These are phyloP conservation scores for Naganishia albida DNA, from an alignment of 1,284 basidiomycete species.

Conservation along the genomic window DNA sequence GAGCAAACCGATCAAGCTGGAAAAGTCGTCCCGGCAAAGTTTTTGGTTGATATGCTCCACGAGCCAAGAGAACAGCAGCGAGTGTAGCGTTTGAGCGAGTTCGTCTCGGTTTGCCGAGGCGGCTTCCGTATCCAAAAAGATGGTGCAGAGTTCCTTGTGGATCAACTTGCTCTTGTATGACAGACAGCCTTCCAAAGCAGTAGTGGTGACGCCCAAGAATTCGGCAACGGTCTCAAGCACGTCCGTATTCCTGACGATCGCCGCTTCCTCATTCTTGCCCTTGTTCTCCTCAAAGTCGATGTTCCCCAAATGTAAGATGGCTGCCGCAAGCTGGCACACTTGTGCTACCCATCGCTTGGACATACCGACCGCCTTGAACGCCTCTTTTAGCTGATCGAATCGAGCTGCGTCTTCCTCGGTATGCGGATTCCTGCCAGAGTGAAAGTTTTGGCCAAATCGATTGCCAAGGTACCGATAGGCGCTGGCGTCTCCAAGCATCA, in stretches of 20 bases:
- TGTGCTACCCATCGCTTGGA: constrained; percentile 91
- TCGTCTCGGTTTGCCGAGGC: constrained; percentile 91
- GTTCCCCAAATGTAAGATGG: constrained; percentile 94
- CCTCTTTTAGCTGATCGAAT: constrained; percentile 89
- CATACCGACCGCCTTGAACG: constrained; percentile 87
- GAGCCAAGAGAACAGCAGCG: constrained; percentile 92
- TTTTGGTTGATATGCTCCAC: constrained; percentile 95
- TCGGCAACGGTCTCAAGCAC: constrained; percentile 79
- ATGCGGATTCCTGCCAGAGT: constrained; percentile 56
- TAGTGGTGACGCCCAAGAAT: constrained; percentile 79
- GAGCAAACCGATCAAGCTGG: constrained; percentile 90
- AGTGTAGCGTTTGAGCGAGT: constrained; percentile 88
- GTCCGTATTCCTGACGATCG: constrained; percentile 79
- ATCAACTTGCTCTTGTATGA: constrained; percentile 91
- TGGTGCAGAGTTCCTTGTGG: constrained; percentile 91
- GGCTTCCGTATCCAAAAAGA: constrained; percentile 91
- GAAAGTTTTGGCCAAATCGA: constrained; percentile 48
- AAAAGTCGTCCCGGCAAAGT: constrained; percentile 85
- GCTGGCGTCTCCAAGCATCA: constrained; percentile 70
- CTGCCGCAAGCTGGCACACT: constrained; percentile 89
- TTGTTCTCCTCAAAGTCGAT: constrained; percentile 88
- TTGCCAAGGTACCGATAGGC: constrained; percentile 78
- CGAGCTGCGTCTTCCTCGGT: constrained; percentile 67
- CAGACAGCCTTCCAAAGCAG: constrained; percentile 76
- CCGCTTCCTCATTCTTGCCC: constrained; percentile 78